Conservation (phyloP, 768 basidiomycete genomes). For the Rickenella mellea region DNA sequence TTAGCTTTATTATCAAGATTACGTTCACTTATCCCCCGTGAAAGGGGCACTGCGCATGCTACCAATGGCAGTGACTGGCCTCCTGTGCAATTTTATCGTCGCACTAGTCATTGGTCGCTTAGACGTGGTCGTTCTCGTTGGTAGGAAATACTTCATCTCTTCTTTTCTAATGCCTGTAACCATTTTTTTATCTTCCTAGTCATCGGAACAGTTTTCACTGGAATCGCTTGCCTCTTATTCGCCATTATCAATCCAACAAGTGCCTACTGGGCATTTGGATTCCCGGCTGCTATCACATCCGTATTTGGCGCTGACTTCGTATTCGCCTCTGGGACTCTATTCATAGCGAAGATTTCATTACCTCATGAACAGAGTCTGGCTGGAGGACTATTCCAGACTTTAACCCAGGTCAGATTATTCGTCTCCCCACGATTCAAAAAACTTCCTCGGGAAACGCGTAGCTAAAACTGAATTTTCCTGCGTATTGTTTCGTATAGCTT, state of each 20-base stretch:
- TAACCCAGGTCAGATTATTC: constrained; percentile 46
- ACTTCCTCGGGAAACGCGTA: no score
- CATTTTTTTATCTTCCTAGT: constrained; percentile 17
- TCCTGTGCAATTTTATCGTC: constrained; percentile 55
- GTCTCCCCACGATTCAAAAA: neutral
- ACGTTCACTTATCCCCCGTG: constrained; percentile 41
- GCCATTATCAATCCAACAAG: constrained; percentile 49
- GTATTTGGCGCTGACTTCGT: constrained; percentile 77
- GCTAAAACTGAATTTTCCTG: neutral
- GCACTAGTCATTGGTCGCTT: constrained; percentile 48
- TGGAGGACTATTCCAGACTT: constrained; percentile 70
- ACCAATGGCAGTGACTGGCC: constrained; percentile 62
- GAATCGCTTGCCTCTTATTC: constrained; percentile 50
- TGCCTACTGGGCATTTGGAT: constrained; percentile 69
- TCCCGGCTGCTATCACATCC: constrained; percentile 53
- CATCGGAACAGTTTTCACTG: constrained; percentile 49
- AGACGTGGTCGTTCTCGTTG: constrained; percentile 45
- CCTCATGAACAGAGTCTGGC: constrained; percentile 70
- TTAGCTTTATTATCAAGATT: constrained; percentile 69
- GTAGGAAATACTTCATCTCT: constrained; percentile 24
- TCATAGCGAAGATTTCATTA: constrained; percentile 56
- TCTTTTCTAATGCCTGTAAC: neutral
- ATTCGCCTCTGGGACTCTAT: constrained; percentile 63
- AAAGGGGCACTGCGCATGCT: constrained; percentile 55
- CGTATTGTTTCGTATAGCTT: constrained; percentile 27